These are phyloP conservation scores for Hirschfeldia incana DNA, from an alignment of 345 rosid genomes.

Conservation along the genomic window DNA sequence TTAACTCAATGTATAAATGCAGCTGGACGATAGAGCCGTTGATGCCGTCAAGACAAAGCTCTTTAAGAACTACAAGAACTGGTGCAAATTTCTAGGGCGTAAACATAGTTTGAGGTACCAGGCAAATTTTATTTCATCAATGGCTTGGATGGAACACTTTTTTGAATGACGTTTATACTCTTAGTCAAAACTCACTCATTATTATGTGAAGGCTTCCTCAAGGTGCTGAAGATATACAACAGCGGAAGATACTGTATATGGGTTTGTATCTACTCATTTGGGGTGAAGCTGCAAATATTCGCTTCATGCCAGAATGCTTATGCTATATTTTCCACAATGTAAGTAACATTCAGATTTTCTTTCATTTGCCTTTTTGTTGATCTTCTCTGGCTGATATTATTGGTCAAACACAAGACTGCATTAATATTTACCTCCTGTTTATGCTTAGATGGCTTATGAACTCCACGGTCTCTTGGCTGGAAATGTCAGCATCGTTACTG, in stretches of 20 bases:
- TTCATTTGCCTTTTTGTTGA: background rate
- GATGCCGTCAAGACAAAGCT: constrained; percentile 88
- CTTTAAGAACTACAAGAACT: constrained; percentile 84
- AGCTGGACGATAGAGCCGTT: constrained; percentile 97
- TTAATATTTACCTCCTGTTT: background rate
- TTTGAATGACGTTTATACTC: constrained; percentile 15
- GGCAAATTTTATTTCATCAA: background rate
- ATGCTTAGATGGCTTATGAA: constrained; percentile 94
- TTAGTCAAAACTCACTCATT: constrained; percentile 6
- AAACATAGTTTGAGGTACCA: constrained; percentile 91
- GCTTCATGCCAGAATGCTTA: constrained; percentile 93
- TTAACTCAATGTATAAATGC: constrained; percentile 24
- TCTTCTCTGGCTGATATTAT: constrained; percentile 4
- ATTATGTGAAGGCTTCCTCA: constrained; percentile 78
- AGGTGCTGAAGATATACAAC: constrained; percentile 82
- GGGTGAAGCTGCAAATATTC: constrained; percentile 98
- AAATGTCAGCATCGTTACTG: constrained; percentile 95
- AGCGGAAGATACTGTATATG: constrained; percentile 89
- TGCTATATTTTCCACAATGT: constrained; percentile 97
- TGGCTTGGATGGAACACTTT: constrained; percentile 13
- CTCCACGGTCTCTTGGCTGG: constrained; percentile 97
- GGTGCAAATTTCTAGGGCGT: constrained; percentile 94
- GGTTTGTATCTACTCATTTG: constrained; percentile 93
- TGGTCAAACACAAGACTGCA: constrained; percentile 5
- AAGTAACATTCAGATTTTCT: constrained; percentile 39